Evolutionary conservation across 257 asterid species (phyloP).

Genomic region (Echites panduratus): DNA sequence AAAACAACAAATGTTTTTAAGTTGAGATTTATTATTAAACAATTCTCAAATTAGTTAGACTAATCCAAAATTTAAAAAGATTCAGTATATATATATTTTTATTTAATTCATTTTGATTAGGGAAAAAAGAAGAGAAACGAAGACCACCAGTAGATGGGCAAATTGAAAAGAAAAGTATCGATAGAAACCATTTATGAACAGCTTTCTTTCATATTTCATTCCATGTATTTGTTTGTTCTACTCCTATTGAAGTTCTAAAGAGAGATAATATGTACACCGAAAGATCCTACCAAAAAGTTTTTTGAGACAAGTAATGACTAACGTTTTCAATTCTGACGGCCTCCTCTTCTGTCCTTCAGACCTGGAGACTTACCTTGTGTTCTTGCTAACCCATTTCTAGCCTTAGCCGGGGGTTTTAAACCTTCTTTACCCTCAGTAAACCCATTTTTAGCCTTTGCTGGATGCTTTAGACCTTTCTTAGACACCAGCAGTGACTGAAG

Average conservation of each 20-base stretch:
- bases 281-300: not conserved
- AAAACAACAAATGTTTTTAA: too few species aligned
- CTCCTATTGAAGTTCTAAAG: not conserved
- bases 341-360: constrained; percentile 38
- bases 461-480: constrained; percentile 42
- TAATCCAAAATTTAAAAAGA: too few species aligned
- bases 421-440: constrained; percentile 33
- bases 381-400: constrained; percentile 21
- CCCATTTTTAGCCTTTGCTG: constrained; percentile 19
- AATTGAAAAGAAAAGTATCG: not conserved
- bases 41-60: too few species aligned
- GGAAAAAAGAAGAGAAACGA: too few species aligned
- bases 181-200: constrained; percentile 3
- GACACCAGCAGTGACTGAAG: constrained; percentile 23
- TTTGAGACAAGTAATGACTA: not conserved
- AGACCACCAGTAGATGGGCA: not conserved
- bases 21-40: too few species aligned
- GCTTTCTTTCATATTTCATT: not conserved
- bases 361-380: constrained; percentile 25
- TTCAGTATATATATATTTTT: too few species aligned
- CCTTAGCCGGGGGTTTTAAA: constrained; percentile 32
- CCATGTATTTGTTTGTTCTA: not conserved
- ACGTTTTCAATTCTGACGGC: constrained; percentile 29
- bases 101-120: too few species aligned
- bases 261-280: constrained; percentile 10